Evolutionary conservation across 305 asterid species (phyloP), one percentile per base, ranked within the genome.

Genomic region (Solanum hybrid): DNA sequence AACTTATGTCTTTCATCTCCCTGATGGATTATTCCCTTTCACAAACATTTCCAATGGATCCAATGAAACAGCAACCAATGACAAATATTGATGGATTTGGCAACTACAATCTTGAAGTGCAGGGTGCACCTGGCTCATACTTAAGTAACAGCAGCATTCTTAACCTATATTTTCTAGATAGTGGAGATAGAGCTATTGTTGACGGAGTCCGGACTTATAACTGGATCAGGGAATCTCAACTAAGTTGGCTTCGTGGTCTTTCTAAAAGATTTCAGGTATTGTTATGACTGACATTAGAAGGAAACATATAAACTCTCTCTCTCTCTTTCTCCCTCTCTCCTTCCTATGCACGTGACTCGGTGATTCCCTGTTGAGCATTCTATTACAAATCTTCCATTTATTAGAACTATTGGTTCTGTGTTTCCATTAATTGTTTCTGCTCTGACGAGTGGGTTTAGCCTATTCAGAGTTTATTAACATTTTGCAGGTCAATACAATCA

Each of bases 151-250:
- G 91, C 90, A 95, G 95, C 88, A 93, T 94, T 84, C 95, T 97
- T 87, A 96, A 94, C 92, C 94, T 97, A 77, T 96, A 93, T 90
- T 96, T 97, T 92, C 97, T 97, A 34, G 99, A 97, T 90, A 96
- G 98, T 87, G 99, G 99, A 35, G 99, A 96, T 90, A 94, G 98
- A 91, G 98, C 97, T 51, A 86, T 82, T 51, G 98, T 97, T 24
- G 73, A 94, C 88, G 98, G 99, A 38, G 10, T 93, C 82, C 93
- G 93, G 86, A 97, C 99, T 78, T 97, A 97, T 91, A 96, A 92
- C 86, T 97, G 99, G 99, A 97, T 97, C 78, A 97, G 94, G 90
- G 99, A 97, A 91, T 97, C 99, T 91, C 99, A 97, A 88, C 98
- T 97, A 60, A 87, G 88, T 88, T 97, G 99, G 99, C 98, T 97